Base-by-base conservation (phyloP, 2,329 filamentous ascomycete genomes). In the Corynespora cassiicola region DNA sequence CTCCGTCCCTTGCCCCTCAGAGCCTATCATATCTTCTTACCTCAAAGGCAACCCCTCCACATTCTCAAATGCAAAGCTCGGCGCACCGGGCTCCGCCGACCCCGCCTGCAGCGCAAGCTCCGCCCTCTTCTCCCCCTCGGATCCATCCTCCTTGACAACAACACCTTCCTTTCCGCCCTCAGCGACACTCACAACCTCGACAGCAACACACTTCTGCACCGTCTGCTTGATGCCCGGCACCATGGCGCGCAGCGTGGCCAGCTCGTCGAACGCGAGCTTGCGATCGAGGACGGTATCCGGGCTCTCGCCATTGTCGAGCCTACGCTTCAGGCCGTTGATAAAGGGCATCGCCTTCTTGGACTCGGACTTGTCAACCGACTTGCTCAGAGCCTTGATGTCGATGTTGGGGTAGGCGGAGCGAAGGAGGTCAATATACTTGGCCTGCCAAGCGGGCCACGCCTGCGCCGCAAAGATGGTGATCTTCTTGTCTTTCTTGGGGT, bases 271-370 rank as follows among this genome's bases (percentile, higher is more conserved):
- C 1, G 82, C 79, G 46, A 99, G 76, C 71, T 92, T 89, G 52
- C 90, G 81, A 63, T 92, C 84, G 61, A 97, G 85, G 7, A 96
- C 89, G 2, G 73, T 76, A 16, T 80, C 75, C 2, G 82, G 74
- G 10, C 92, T 83, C 46, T 88, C 86, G 32, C 78, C 77, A 23
- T 66, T 65, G 40, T 90, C 77, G 39, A 99, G 80, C 35, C 88
- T 83, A 69, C 82, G 88, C 85, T 96, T 96, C 44, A 97, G 75
- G 6, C 69, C 73, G 73, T 97, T 91, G 32, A 96, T 85, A 63
- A 96, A 97, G 0, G 94, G 94, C 92, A 97, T 97, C 2, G 90
- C 92, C 74, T 95, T 94, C 82, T 97, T 99, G 80, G 90, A 90
- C 72, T 95, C 88, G 62, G 90, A 78, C 76, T 95, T 95, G 54